A percentile compares a stretch with the other conserved stretches of the same genome.
Conservation (phyloP, 768 basidiomycete genomes). For the Podaxis mareebaensis region DNA sequence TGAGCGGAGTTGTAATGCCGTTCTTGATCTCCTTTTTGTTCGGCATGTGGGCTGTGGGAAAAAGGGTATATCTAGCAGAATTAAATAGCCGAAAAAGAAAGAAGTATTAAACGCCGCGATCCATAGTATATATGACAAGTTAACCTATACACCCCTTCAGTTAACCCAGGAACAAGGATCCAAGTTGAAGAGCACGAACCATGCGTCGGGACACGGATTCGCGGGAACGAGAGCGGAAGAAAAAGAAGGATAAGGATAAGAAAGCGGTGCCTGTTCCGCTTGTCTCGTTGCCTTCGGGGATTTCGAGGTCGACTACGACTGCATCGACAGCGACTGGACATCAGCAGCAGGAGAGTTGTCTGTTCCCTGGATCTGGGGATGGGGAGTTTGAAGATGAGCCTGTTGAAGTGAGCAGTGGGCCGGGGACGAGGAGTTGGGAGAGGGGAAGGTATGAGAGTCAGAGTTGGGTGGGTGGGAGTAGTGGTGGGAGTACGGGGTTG, state of each 20-base stretch:
- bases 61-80: conserved; percentile 58
- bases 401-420: conserved; percentile 18
- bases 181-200: conserved; percentile 28
- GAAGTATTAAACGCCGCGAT: conserved; percentile 32
- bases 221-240: conserved; percentile 22
- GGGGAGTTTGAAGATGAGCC: conserved; percentile 21
- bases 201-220: conserved; percentile 32
- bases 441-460: conserved; percentile 16
- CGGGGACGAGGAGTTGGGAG: conserved; percentile 22
- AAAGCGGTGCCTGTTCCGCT: conserved; percentile 39
- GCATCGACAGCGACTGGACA: conserved; percentile 17
- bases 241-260: conserved; percentile 31
- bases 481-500: conserved; percentile 18
- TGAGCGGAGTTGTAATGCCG: neutral
- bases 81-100: conserved; percentile 79
- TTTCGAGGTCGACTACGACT: neutral
- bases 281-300: conserved; percentile 34
- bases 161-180: neutral
- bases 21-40: conserved; percentile 19
- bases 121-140: conserved; percentile 83
- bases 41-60: conserved; percentile 45
- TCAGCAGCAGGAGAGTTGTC: conserved; percentile 47
- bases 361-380: conserved; percentile 60
- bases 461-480: conserved; percentile 10
- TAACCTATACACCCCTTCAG: conserved; percentile 66